phyloP scores from a whole-genome alignment of 306 rosid genomes.

The Cicer pinnatifidum region DNA sequence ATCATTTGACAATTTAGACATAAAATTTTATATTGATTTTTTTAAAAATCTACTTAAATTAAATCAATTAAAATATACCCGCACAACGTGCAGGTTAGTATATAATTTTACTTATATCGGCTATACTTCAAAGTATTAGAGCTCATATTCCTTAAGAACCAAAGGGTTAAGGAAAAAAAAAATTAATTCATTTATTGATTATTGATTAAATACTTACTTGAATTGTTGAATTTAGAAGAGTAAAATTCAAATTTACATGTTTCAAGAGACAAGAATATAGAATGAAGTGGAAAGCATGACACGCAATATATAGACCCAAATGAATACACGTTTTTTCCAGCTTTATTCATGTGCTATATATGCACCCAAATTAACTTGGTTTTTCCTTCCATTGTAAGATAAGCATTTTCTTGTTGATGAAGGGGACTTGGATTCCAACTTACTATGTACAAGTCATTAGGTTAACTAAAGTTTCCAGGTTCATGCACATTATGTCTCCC shows the following conservation, averaged over 20 bases:
- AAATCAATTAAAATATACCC: too few species aligned
- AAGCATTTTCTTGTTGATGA: conserved; percentile 47
- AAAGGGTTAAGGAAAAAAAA: too few species aligned
- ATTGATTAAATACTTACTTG: not conserved
- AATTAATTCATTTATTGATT: too few species aligned
- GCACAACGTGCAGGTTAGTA: too few species aligned
- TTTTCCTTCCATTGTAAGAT: conserved; percentile 40
- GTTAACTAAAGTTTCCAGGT: not conserved
- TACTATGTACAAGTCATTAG: conserved; percentile 5
- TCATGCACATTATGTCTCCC: not conserved
- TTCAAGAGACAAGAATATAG: not conserved
- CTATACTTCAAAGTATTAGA: too few species aligned
- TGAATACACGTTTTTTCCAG: not conserved
- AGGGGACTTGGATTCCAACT: conserved; percentile 41
- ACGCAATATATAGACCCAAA: not conserved
- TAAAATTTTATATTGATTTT: too few species aligned
- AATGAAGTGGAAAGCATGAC: conserved; percentile 36
- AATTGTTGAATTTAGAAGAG: not conserved
- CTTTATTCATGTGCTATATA: not conserved
- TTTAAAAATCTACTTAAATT: too few species aligned
- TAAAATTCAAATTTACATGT: conserved; percentile 1
- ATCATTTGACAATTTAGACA: too few species aligned
- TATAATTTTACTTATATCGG: too few species aligned
- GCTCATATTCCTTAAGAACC: too few species aligned
- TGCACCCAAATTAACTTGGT: not conserved